phyloP scores from a whole-genome alignment of 2,329 filamentous ascomycete species.

The Cercospora sp. region DNA sequence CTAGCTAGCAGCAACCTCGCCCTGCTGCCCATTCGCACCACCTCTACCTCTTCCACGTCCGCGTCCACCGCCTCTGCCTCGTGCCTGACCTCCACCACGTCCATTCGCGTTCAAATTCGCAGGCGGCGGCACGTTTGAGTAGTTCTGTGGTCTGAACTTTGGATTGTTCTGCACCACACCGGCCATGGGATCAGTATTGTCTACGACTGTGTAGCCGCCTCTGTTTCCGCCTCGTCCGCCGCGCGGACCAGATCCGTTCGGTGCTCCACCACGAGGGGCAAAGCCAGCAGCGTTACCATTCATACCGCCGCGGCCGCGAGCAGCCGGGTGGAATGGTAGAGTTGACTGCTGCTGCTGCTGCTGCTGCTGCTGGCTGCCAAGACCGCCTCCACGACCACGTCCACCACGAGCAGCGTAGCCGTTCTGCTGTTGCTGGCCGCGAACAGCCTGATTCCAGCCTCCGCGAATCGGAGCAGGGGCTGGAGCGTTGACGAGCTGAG shows the following conservation, averaged over 20 bases:
- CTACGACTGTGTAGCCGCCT: slow-evolving; percentile 49
- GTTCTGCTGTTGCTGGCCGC: slow-evolving; percentile 48
- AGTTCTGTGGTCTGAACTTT: slow-evolving; percentile 57
- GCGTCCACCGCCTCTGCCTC: slow-evolving; percentile 27
- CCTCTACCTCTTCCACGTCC: slow-evolving; percentile 24
- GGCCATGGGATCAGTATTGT: slow-evolving; percentile 54
- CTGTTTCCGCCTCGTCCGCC: slow-evolving; percentile 38
- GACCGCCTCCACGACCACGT: slow-evolving; percentile 44
- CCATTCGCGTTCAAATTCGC: slow-evolving; percentile 51
- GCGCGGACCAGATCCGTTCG: slow-evolving; percentile 10
- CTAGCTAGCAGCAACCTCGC: slow-evolving; percentile 1
- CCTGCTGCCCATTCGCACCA: slow-evolving; percentile 3
- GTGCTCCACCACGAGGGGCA: slow-evolving; percentile 30
- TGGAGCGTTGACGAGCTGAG: slow-evolving; percentile 60
- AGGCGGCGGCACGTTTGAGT: slow-evolving; percentile 60
- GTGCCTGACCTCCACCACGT: slow-evolving; percentile 30
- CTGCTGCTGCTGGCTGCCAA: slow-evolving; percentile 34
- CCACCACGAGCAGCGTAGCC: slow-evolving; percentile 34
- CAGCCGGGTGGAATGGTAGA: slow-evolving; percentile 43
- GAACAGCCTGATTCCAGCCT: slow-evolving; percentile 59
- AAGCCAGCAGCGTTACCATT: slow-evolving; percentile 32
- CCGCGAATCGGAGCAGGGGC: slow-evolving; percentile 60
- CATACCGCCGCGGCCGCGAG: slow-evolving; percentile 34
- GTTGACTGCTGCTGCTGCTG: slow-evolving; percentile 40
- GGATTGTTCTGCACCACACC: slow-evolving; percentile 59